phyloP scores from a whole-genome alignment of 2,329 filamentous ascomycete genomes.

The Ophiostoma triangulosporum region DNA sequence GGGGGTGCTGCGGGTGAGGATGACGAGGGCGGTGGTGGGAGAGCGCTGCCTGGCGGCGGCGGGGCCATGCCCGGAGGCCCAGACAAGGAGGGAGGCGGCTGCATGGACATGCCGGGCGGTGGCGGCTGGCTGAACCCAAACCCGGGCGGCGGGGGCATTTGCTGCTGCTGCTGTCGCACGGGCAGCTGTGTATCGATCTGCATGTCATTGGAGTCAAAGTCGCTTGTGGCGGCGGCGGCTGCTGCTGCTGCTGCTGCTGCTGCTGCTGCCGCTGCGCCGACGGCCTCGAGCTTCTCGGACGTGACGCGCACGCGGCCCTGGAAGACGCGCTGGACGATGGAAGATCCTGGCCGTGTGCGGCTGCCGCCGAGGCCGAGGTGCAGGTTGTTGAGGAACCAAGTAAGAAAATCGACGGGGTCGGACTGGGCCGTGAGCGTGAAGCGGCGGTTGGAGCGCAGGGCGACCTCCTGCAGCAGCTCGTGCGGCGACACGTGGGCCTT shows the following conservation, averaged over 20 bases:
- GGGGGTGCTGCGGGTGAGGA: neutral
- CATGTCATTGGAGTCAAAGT: conserved; percentile 9
- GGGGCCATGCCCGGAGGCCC: neutral
- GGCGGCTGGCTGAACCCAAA: neutral
- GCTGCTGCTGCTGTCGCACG: neutral
- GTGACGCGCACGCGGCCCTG: conserved; percentile 87
- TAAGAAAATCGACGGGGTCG: conserved; percentile 90
- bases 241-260: conserved; percentile 5
- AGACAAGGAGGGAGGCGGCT: neutral
- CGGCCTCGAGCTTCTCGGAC: conserved; percentile 46
- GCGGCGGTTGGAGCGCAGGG: conserved; percentile 76
- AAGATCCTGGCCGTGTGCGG: conserved; percentile 70
- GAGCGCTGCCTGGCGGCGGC: neutral
- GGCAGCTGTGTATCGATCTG: conserved; percentile 7
- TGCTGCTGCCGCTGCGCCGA: conserved; percentile 10
- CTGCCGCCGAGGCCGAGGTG: conserved; percentile 84
- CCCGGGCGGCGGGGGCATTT: conserved; percentile 7
- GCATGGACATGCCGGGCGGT: neutral
- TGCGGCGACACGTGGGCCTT: conserved; percentile 94
- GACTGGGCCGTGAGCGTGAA: conserved; percentile 86
- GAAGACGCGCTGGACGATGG: conserved; percentile 83
- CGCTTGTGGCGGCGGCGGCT: neutral
- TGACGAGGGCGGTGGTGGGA: neutral
- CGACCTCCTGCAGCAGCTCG: conserved; percentile 90
- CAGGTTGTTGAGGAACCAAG: conserved; percentile 94